Conservation (phyloP, 225 moss, liverwort and hornwort genomes). For the Ulota crispa region DNA sequence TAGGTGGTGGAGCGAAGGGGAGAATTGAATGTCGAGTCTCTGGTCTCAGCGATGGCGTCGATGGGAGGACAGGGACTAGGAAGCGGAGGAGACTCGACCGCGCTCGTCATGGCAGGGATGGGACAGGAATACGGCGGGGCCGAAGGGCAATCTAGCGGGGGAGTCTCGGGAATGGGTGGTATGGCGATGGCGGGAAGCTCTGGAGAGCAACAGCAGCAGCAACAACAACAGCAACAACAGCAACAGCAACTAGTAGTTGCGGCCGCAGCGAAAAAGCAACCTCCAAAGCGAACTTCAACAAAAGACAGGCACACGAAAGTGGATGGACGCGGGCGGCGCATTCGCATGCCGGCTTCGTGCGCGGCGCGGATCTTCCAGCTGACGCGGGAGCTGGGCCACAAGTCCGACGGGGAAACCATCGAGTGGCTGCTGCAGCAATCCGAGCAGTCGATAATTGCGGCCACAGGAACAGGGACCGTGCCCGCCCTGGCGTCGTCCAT, state of each 20-base stretch:
- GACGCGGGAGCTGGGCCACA: constrained; percentile 91
- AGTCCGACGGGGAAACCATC: constrained; percentile 97
- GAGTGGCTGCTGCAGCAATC: constrained; percentile 99
- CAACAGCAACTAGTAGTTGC: constrained; percentile 38
- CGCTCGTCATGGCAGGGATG: constrained; percentile 86
- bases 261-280: constrained; percentile 70
- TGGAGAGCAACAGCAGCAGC: constrained; percentile 44
- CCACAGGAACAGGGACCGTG: constrained; percentile 93
- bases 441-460: constrained; percentile 84
- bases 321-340: constrained; percentile 94
- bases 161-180: constrained; percentile 48
- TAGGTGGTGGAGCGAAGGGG: constrained; percentile 42
- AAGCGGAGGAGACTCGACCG: constrained; percentile 67
- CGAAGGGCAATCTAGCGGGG: constrained; percentile 64
- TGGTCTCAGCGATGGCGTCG: constrained; percentile 92
- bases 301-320: constrained; percentile 99
- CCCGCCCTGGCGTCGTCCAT: constrained; percentile 71
- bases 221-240: neutral
- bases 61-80: constrained; percentile 96
- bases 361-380: constrained; percentile 99
- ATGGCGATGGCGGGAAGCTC: constrained; percentile 60
- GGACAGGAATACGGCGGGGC: constrained; percentile 83
- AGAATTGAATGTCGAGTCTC: constrained; percentile 87
- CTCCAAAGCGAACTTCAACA: constrained; percentile 93
- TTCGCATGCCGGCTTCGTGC: constrained; percentile 98